These are phyloP conservation scores for Dactylellina sp. DNA, from an alignment of 2,329 filamentous ascomycete genomes.

Conservation along the genomic window DNA sequence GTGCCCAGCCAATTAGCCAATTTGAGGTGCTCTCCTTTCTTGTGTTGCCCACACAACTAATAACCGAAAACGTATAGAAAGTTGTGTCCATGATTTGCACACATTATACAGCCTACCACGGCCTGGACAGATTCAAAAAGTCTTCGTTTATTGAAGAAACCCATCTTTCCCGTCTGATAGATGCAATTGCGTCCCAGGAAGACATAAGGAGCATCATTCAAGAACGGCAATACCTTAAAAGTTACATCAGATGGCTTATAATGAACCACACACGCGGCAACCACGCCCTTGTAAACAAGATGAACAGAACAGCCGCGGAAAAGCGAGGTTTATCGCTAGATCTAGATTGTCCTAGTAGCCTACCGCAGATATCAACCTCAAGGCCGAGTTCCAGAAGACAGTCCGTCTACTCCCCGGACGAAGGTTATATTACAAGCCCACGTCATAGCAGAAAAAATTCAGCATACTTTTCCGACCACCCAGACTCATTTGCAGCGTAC, in stretches of 20 bases:
- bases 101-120: slow-evolving; percentile 42
- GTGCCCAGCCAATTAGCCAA: background rate
- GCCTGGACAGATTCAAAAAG: slow-evolving; percentile 53
- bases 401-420: slow-evolving; percentile 46
- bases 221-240: slow-evolving; percentile 47
- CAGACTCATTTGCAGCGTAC: slow-evolving; percentile 39
- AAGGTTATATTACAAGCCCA: slow-evolving; percentile 22
- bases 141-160: slow-evolving; percentile 50
- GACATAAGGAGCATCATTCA: slow-evolving; percentile 49
- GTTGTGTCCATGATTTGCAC: slow-evolving; percentile 53
- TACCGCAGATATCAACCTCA: slow-evolving; percentile 16
- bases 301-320: slow-evolving; percentile 34
- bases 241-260: slow-evolving; percentile 54
- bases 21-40: background rate
- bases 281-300: slow-evolving; percentile 51
- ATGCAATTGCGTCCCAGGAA: slow-evolving; percentile 40
- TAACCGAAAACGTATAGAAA: slow-evolving; percentile 28
- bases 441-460: slow-evolving; percentile 45
- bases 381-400: slow-evolving; percentile 46
- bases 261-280: slow-evolving; percentile 55
- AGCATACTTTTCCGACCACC: slow-evolving; percentile 37
- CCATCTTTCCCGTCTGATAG: slow-evolving; percentile 47
- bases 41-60: background rate
- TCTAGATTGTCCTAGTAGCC: slow-evolving; percentile 9
- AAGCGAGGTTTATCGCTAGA: slow-evolving; percentile 35